These are phyloP conservation scores for Mortierella sp. DNA, from an alignment of 371 early-diverging fungal genomes.

Conservation along the genomic window DNA sequence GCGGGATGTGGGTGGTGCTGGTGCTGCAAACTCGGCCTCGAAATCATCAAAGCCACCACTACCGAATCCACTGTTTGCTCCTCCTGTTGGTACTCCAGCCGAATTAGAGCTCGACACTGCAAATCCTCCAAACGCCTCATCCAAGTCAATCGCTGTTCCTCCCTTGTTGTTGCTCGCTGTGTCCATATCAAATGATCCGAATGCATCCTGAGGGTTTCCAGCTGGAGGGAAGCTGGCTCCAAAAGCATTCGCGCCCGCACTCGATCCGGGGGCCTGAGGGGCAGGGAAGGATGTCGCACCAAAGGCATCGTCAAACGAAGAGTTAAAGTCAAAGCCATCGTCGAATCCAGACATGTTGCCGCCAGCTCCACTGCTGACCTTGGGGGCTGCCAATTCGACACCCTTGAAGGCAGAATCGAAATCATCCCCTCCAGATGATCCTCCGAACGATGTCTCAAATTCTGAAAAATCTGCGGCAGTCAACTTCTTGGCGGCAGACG, in stretches of 20 bases:
- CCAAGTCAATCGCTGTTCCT: constrained; percentile 26
- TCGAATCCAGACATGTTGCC: constrained; percentile 43
- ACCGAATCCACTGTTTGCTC: constrained; percentile 15
- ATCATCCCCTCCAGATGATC: constrained; percentile 31
- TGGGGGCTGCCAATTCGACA: constrained; percentile 44
- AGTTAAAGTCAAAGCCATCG: constrained; percentile 52
- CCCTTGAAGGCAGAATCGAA: constrained; percentile 55
- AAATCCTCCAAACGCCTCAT: constrained; percentile 55
- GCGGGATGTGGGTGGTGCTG: constrained; percentile 2
- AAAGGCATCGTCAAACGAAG: constrained; percentile 55
- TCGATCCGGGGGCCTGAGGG: background rate
- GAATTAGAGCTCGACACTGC: constrained; percentile 4
- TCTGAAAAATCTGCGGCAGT: constrained; percentile 48
- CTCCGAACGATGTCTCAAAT: constrained; percentile 47
- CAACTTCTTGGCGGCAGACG: constrained; percentile 39
- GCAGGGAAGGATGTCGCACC: constrained; percentile 16
- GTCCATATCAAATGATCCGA: constrained; percentile 19
- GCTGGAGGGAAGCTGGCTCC: constrained; percentile 15
- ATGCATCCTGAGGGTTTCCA: constrained; percentile 19
- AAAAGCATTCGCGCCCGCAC: constrained; percentile 11
- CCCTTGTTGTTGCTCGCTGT: background rate
- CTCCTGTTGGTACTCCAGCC: background rate
- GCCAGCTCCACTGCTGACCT: constrained; percentile 31
- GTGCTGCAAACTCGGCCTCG: constrained; percentile 35
- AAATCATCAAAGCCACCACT: constrained; percentile 40